Conservation (phyloP, 768 basidiomycete genomes). For the Phaffia tasmanica region DNA sequence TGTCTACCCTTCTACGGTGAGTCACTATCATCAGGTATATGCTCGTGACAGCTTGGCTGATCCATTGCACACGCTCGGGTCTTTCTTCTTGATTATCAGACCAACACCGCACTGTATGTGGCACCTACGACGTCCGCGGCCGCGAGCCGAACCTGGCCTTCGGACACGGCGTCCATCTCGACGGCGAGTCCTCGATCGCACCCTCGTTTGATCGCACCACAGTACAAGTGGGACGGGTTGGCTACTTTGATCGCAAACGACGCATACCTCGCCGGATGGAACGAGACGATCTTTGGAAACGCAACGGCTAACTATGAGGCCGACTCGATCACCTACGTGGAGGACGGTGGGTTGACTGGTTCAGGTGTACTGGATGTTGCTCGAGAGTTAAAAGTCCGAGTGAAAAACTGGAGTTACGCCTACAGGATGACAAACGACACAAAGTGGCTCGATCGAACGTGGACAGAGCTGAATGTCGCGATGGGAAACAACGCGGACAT, state of each 20-base stretch:
- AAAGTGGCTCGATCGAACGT: slow-evolving; percentile 76
- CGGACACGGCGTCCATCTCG: slow-evolving; percentile 54
- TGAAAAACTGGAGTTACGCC: slow-evolving; percentile 86
- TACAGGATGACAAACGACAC: slow-evolving; percentile 87
- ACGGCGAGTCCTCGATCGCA: slow-evolving; percentile 61
- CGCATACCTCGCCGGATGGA: slow-evolving; percentile 79
- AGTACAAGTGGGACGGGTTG: slow-evolving; percentile 81
- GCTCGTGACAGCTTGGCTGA: too few species aligned
- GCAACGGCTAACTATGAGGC: slow-evolving; percentile 60
- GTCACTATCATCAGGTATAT: slow-evolving; percentile 35
- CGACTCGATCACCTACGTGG: slow-evolving; percentile 56
- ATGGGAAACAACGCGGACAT: slow-evolving; percentile 53
- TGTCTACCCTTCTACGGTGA: slow-evolving; percentile 74
- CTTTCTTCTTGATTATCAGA: slow-evolving; percentile 33
- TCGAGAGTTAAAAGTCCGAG: slow-evolving; percentile 73
- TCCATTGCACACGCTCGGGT: too few species aligned
- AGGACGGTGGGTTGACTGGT: slow-evolving; percentile 54
- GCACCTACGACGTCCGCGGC: slow-evolving; percentile 43
- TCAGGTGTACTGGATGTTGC: slow-evolving; percentile 88
- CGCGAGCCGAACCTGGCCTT: slow-evolving; percentile 57
- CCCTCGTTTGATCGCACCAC: slow-evolving; percentile 81
- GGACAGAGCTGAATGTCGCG: slow-evolving; percentile 70
- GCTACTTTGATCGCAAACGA: slow-evolving; percentile 64
- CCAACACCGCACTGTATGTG: slow-evolving; percentile 43
- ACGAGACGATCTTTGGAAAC: slow-evolving; percentile 78